Evolutionary conservation across 192 early-diverging fungal genomes (phyloP).

Genomic region (Coemansia guatemalensis): DNA sequence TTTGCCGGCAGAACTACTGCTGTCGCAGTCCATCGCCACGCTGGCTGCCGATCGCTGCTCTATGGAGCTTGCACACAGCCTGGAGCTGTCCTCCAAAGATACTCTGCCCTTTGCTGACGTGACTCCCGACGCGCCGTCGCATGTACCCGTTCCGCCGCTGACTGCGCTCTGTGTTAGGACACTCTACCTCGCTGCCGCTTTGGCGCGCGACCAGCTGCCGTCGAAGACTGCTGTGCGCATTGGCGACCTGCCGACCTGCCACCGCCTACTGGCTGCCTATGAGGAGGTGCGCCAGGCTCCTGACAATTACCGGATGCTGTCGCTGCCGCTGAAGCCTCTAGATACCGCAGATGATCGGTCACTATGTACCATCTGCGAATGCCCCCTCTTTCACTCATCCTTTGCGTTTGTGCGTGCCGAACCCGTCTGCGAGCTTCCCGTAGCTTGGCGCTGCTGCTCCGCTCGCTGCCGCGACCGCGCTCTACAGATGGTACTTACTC

Average conservation of each 20-base stretch:
- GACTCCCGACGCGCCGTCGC: background rate
- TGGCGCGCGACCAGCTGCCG: background rate
- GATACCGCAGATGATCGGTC: conserved; percentile 5
- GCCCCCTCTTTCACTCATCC: conserved; percentile 17
- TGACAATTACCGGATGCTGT: conserved; percentile 18
- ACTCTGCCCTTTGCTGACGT: conserved; percentile 3
- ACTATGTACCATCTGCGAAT: conserved; percentile 29
- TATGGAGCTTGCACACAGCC: background rate
- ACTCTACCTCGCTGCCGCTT: conserved; percentile 5
- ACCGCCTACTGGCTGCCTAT: conserved; percentile 12
- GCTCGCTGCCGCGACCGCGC: conserved; percentile 26
- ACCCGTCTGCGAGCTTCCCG: conserved; percentile 20
- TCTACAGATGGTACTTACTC: background rate
- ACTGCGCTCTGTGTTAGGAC: conserved; percentile 18
- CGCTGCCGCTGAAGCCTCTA: conserved; percentile 8
- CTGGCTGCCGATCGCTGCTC: conserved; percentile 38
- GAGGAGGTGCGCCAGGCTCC: conserved; percentile 27
- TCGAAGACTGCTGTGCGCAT: background rate
- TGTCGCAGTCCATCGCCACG: conserved; percentile 26
- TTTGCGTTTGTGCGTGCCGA: conserved; percentile 19
- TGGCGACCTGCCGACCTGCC: background rate
- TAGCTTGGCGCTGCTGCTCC: conserved; percentile 47
- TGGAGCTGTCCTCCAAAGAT: background rate
- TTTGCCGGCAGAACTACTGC: conserved; percentile 34
- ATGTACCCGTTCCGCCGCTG: conserved; percentile 15